These are phyloP conservation scores for Amaranthus tricolor DNA, from an alignment of 179 eudicot species.

Conservation along the genomic window DNA sequence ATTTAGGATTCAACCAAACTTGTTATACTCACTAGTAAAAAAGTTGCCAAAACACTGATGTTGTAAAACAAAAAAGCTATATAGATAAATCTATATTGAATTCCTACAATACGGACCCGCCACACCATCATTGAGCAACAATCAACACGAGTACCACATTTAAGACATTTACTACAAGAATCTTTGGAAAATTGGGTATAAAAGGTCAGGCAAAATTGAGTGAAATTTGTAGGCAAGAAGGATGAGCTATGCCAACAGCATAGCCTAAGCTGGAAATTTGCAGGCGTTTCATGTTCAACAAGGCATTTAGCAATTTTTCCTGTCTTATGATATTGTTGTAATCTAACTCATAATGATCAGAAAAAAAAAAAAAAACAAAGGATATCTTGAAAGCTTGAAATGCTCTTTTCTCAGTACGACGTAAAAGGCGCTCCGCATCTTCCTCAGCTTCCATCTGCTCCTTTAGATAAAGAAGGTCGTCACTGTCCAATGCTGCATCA, in stretches of 20 bases:
- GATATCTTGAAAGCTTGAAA: constrained; percentile 98
- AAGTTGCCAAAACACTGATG: not conserved
- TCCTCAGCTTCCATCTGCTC: constrained; percentile 99
- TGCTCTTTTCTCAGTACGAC: constrained; percentile 96
- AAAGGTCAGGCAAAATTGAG: not conserved
- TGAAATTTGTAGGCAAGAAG: not conserved
- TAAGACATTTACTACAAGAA: not conserved
- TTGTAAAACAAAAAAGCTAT: not conserved
- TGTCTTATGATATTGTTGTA: not conserved
- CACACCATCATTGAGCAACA: not conserved
- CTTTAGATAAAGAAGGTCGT: constrained; percentile 95
- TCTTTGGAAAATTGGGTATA: not conserved
- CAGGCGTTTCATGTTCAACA: not conserved
- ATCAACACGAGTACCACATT: constrained; percentile 7
- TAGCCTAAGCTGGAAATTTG: not conserved
- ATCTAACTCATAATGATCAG: not conserved
- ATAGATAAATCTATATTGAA: not conserved
- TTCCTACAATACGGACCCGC: not conserved
- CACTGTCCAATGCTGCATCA: constrained; percentile 97
- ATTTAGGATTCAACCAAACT: not conserved
- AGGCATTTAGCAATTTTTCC: not conserved
- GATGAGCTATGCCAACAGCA: not conserved
- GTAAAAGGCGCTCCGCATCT: constrained; percentile 93
- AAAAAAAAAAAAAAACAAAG: constrained; percentile 35
- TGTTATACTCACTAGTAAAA: not conserved